Conservation (phyloP, 164 flowering plant genomes). For the Liriodendron chinense region DNA sequence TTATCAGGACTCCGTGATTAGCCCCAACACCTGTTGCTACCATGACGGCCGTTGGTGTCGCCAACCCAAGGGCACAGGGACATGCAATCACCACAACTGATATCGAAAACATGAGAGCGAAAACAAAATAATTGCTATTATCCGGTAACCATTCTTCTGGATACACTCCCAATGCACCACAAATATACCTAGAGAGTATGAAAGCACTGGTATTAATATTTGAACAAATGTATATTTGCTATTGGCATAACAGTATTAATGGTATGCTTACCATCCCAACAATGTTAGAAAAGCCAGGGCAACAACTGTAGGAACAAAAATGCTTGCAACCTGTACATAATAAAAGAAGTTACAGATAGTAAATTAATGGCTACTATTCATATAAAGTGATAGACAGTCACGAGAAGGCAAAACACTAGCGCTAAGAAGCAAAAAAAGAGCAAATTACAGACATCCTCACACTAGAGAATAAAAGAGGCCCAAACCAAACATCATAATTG, state of each 20-base stretch:
- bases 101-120: slow-evolving; percentile 96
- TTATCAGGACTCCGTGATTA: slow-evolving; percentile 85
- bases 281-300: slow-evolving; percentile 66
- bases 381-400: not conserved
- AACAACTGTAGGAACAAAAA: slow-evolving; percentile 91
- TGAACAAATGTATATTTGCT: slow-evolving; percentile 2
- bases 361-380: not conserved
- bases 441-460: not conserved
- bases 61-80: slow-evolving; percentile 99
- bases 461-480: not conserved
- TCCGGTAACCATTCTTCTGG: slow-evolving; percentile 85
- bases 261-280: slow-evolving; percentile 71
- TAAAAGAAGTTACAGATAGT: not conserved
- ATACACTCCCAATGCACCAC: slow-evolving; percentile 66
- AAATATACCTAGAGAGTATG: slow-evolving; percentile 56
- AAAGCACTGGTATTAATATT: slow-evolving; percentile 1
- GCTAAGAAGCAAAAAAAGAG: not conserved
- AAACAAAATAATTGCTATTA: slow-evolving; percentile 84
- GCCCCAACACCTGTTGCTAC: slow-evolving; percentile 99
- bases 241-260: not conserved
- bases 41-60: slow-evolving; percentile 99
- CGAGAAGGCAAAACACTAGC: too few species aligned
- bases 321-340: slow-evolving; percentile 79
- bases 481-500: not conserved
- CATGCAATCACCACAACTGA: slow-evolving; percentile 99